Conservation (phyloP, 2,329 filamentous ascomycete genomes). For the Monosporascus ibericus region DNA sequence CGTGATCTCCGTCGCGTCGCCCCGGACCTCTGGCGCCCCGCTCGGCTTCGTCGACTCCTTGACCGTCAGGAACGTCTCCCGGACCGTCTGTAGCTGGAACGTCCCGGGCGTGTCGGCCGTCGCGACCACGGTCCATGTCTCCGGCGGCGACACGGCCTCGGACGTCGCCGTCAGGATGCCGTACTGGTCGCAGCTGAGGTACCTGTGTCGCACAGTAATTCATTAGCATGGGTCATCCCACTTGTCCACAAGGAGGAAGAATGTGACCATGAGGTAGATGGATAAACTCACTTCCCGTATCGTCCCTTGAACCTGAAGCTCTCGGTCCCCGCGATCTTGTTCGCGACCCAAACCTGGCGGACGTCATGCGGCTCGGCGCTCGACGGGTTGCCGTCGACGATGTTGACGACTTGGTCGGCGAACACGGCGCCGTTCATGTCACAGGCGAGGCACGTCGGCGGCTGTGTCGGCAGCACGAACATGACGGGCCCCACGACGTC, state of each 20-base stretch:
- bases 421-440: conserved; percentile 87
- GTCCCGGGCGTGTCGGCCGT: conserved; percentile 60
- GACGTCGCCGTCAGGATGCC: conserved; percentile 71
- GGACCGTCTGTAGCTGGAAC: conserved; percentile 69
- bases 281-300: conserved; percentile 64
- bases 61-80: conserved; percentile 63
- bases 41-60: conserved; percentile 47
- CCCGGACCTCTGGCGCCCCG: conserved; percentile 60
- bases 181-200: conserved; percentile 78
- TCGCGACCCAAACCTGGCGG: conserved; percentile 90
- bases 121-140: conserved; percentile 68
- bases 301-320: conserved; percentile 82
- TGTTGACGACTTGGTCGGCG: conserved; percentile 74
- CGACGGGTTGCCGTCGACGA: conserved; percentile 73
- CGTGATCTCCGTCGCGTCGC: conserved; percentile 62
- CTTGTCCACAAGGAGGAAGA: neutral
- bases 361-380: conserved; percentile 95
- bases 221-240: too few species aligned
- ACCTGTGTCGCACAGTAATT: conserved; percentile 41
- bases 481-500: conserved; percentile 81
- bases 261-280: conserved; percentile 1
- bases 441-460: conserved; percentile 70
- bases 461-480: conserved; percentile 71
- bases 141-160: conserved; percentile 77
- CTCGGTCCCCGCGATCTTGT: conserved; percentile 74